These are phyloP conservation scores for Themeda triandra DNA, from an alignment of 176 grass and related monocot genomes.

Conservation along the genomic window DNA sequence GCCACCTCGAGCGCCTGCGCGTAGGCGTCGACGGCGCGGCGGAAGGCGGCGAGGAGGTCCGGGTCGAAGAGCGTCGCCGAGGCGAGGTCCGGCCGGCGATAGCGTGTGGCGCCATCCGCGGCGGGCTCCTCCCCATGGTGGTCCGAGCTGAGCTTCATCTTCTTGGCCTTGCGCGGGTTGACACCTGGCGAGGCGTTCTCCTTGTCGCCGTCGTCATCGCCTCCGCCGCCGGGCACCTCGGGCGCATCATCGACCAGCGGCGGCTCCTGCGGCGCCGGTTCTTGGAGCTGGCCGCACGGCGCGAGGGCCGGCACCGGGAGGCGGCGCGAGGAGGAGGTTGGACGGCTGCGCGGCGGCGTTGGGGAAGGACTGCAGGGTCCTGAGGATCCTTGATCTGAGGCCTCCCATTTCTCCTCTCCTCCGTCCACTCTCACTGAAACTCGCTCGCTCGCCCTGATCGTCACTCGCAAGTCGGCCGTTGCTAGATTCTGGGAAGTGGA, in stretches of 20 bases:
- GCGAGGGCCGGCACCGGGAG: not conserved
- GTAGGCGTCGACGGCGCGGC: constrained; percentile 63
- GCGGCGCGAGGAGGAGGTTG: constrained; percentile 29
- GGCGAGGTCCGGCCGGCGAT: constrained; percentile 62
- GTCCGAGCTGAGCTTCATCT: constrained; percentile 16
- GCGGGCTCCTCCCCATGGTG: not conserved
- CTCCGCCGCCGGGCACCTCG: not conserved
- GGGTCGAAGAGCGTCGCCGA: constrained; percentile 83
- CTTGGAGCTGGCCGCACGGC: not conserved
- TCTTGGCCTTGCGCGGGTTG: constrained; percentile 36
- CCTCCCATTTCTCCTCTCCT: constrained; percentile 32
- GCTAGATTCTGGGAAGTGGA: not conserved
- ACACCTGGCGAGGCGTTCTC: constrained; percentile 56
- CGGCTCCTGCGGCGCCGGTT: constrained; percentile 6
- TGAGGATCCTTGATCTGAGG: constrained; percentile 59
- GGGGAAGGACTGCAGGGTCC: constrained; percentile 52
- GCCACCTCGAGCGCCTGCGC: constrained; percentile 20
- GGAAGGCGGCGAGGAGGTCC: constrained; percentile 83
- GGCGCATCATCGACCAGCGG: not conserved
- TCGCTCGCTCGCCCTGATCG: not conserved
- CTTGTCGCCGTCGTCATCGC: constrained; percentile 28
- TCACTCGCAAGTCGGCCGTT: not conserved
- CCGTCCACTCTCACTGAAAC: not conserved
- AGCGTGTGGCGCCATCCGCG: not conserved
- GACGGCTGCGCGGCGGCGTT: constrained; percentile 20